Base-by-base conservation (phyloP, 305 asterid genomes). In the Withania somnifera region DNA sequence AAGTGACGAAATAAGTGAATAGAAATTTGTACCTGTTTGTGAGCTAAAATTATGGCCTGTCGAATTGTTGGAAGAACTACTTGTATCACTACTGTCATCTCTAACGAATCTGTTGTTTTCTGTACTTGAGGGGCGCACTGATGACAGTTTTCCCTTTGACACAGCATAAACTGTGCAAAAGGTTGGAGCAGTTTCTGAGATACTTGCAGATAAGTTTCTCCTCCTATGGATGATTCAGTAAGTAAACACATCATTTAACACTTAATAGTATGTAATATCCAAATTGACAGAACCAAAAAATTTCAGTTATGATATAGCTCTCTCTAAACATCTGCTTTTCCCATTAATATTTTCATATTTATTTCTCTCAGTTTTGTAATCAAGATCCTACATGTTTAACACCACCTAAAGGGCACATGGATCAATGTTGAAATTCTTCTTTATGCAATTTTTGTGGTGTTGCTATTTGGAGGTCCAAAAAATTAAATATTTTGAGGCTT, bases 121-220 rank as follows among this genome's bases (percentile, higher is more conserved):
- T 63, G 93, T 89, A 86, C 89, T 91, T 5, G 99, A 89, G 11
- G 95, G 92, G 66, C 95, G 89, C 30, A 91, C 42, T 13, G 97
- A 91, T n/a, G 91, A 88, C 64, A 92, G 81, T 84, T 92, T 91
- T 69, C 98, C 99, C 83, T 92, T 93, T 24, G 97, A 88, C 79
- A 95, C 89, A 54, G 88, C 94, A 83, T 92, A 95, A 13, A 93
- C 93, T 6, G 90, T 86, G 88, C 97, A 93, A 84, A 87, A 92
- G 15, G 77, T 32, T 7, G 99, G 95, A 79, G 89, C 81, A 75
- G 81, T 66, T 85, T 90, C 87, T 17, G 97, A 84, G 81, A 95
- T 89, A 85, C 86, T 90, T 24, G 94, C 88, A 30, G 98, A 91
- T 83, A 93, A 54, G 56, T 80, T 86, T 30, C 42, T 86, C 54